Conservation (phyloP, 164 flowering plant species). For the Magnolia sinica region DNA sequence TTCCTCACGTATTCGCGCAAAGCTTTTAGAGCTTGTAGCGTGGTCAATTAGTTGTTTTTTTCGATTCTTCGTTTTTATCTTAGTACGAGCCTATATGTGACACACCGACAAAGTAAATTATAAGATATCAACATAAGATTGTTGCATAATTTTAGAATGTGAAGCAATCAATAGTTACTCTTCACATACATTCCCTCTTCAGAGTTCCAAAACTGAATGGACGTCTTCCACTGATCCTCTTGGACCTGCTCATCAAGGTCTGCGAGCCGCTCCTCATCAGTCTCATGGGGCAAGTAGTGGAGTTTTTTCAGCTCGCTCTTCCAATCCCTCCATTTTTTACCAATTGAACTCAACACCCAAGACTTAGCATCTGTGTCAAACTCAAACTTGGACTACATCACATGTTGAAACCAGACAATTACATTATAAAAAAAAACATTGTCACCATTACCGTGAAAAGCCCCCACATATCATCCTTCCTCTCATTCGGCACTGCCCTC, state of each 20-base stretch:
- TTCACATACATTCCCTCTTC: constrained; percentile 20
- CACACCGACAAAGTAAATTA: not conserved
- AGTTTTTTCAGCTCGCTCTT: constrained; percentile 21
- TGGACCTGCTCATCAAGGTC: constrained; percentile 19
- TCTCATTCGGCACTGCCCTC: not conserved
- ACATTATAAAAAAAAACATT: not conserved
- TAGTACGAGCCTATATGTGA: constrained; percentile 14
- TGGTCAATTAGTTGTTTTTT: constrained; percentile 9
- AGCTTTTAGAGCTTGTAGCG: constrained; percentile 29
- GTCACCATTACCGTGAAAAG: not conserved
- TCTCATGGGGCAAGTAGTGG: constrained; percentile 15
- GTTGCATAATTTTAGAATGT: not conserved
- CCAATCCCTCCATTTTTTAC: constrained; percentile 25
- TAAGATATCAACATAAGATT: not conserved
- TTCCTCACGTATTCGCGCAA: constrained; percentile 28
- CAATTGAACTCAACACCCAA: constrained; percentile 24
- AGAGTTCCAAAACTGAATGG: constrained; percentile 24
- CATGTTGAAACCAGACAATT: not conserved
- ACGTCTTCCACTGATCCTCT: constrained; percentile 25
- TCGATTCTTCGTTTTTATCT: constrained; percentile 23
- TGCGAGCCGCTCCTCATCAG: constrained; percentile 23
- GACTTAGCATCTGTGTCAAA: constrained; percentile 10
- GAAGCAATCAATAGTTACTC: not conserved
- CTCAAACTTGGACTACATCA: constrained; percentile 26
- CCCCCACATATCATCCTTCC: not conserved